phyloP scores from a whole-genome alignment of 306 rosid genomes.

The Vigna radiata region DNA sequence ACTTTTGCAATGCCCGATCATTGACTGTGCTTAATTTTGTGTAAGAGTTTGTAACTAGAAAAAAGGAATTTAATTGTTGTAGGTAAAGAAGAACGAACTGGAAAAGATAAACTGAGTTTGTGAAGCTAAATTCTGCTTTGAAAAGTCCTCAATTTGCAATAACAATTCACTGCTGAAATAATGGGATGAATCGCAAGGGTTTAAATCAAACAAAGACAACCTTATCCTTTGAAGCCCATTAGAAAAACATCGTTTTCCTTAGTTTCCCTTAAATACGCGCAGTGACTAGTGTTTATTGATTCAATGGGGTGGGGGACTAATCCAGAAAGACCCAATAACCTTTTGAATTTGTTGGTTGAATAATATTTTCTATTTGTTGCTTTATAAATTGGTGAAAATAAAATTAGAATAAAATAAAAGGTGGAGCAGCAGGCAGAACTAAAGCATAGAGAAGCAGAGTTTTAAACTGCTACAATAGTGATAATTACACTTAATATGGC shows the following conservation, averaged over 20 bases:
- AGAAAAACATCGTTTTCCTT: background rate
- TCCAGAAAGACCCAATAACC: background rate
- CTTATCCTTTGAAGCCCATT: conserved; percentile 1
- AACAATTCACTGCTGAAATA: background rate
- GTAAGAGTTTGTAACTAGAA: background rate
- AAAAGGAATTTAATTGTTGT: conserved; percentile 4
- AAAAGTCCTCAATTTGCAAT: background rate
- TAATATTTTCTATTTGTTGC: background rate
- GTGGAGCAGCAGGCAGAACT: conserved; percentile 9
- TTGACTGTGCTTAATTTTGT: background rate
- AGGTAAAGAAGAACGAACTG: background rate
- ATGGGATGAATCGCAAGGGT: background rate
- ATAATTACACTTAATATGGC: background rate
- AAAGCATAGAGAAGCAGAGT: background rate
- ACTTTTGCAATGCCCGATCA: conserved; percentile 17
- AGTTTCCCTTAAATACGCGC: background rate
- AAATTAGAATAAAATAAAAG: conserved; percentile 24
- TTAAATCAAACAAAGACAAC: background rate
- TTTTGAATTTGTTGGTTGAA: conserved; percentile 14
- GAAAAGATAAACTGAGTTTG: background rate
- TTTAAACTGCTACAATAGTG: conserved; percentile 4
- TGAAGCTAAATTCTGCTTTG: background rate
- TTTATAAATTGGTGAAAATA: background rate
- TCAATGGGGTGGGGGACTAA: background rate
- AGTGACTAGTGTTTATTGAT: background rate